Percentiles rank a stretch among this genome's conserved stretches.
phyloP scores from a whole-genome alignment of 805 yeast genomes.

The Candida fluviatilis region DNA sequence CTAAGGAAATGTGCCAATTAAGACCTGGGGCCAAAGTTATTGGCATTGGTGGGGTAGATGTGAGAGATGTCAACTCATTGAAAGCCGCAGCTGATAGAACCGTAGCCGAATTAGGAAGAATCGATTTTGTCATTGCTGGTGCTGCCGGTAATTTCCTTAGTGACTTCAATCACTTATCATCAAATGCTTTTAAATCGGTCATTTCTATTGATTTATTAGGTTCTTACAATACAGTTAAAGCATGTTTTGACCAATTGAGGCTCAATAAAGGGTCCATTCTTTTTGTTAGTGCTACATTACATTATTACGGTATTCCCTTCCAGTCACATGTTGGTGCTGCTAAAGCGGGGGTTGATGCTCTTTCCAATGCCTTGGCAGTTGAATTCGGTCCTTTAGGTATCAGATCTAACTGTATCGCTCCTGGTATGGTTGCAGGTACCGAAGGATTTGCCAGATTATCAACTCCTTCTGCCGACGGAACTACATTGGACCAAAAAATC shows the following conservation, averaged over 20 bases:
- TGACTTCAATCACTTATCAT: constrained; percentile 70
- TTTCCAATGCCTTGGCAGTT: constrained; percentile 78
- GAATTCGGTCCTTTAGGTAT: constrained; percentile 90
- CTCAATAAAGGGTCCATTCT: constrained; percentile 66
- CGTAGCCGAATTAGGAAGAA: constrained; percentile 64
- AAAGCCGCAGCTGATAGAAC: constrained; percentile 61
- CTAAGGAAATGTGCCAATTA: constrained; percentile 56
- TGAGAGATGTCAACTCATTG: constrained; percentile 61
- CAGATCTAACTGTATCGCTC: constrained; percentile 81
- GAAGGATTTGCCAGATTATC: constrained; percentile 76
- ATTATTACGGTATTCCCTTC: constrained; percentile 83
- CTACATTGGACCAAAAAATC: constrained; percentile 39
- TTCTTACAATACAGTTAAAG: constrained; percentile 85
- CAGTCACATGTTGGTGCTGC: constrained; percentile 93
- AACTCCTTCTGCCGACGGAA: constrained; percentile 28
- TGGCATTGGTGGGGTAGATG: constrained; percentile 74
- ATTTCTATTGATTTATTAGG: constrained; percentile 85
- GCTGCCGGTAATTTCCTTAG: constrained; percentile 93
- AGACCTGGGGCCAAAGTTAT: constrained; percentile 63
- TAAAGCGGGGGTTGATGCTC: constrained; percentile 91
- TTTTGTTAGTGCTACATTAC: constrained; percentile 86
- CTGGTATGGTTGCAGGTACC: constrained; percentile 84
- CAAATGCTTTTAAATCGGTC: constrained; percentile 88
- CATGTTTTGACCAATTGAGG: constrained; percentile 61
- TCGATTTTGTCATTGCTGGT: constrained; percentile 88